Conservation (phyloP, 768 basidiomycete species). For the Rubroboletus pulcherrimus region DNA sequence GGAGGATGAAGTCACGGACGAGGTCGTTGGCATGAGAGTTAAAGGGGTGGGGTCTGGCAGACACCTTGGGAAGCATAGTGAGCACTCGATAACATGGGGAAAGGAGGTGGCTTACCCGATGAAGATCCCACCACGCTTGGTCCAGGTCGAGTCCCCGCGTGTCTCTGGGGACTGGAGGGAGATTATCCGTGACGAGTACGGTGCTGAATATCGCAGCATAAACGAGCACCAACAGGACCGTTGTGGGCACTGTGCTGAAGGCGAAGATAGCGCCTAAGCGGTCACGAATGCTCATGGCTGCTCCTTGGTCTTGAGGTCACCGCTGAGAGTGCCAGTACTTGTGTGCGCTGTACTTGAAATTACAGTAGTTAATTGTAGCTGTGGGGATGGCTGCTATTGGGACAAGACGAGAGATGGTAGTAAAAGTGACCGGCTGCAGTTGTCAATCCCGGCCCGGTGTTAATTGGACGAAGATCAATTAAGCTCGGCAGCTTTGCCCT, state of each 20-base stretch:
- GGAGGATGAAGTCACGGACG: constrained; percentile 57
- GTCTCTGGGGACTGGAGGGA: constrained; percentile 42
- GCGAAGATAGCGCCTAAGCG: constrained; percentile 26
- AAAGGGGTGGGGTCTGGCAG: constrained; percentile 70
- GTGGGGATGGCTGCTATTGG: not conserved
- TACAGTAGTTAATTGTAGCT: not conserved
- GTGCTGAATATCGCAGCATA: constrained; percentile 47
- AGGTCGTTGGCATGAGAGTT: constrained; percentile 74
- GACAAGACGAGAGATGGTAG: not conserved
- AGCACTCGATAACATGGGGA: not conserved
- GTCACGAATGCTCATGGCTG: constrained; percentile 25
- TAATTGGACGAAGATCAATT: no score
- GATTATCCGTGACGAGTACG: constrained; percentile 46
- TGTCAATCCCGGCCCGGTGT: no score
- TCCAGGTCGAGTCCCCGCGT: constrained; percentile 46
- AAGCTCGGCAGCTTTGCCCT: no score
- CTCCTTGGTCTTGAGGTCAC: not conserved
- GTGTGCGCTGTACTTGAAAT: not conserved
- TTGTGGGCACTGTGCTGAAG: constrained; percentile 42
- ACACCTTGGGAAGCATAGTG: constrained; percentile 40
- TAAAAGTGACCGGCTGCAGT: no score
- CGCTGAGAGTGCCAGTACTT: not conserved
- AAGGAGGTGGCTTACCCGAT: constrained; percentile 37
- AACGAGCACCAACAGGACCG: constrained; percentile 43
- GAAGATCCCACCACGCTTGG: constrained; percentile 57